Conservation (phyloP, 31 red algal species). For the Odonthalia washingtoniensis region DNA sequence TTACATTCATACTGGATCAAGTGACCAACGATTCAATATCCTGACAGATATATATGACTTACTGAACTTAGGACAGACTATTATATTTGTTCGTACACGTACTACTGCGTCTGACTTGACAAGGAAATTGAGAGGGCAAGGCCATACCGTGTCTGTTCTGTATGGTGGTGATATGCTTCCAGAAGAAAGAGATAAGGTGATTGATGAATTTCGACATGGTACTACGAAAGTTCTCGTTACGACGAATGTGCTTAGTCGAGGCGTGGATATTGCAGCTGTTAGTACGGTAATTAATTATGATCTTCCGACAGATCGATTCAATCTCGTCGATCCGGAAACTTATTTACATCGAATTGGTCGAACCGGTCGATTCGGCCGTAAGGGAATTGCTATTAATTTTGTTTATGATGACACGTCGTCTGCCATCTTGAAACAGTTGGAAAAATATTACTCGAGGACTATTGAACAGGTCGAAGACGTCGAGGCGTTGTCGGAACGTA, state of each 20-base stretch:
- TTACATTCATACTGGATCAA: slow-evolving; percentile 73
- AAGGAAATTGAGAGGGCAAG: slow-evolving; percentile 61
- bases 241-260: slow-evolving; percentile 92
- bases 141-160: slow-evolving; percentile 92
- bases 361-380: slow-evolving; percentile 94
- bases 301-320: slow-evolving; percentile 75
- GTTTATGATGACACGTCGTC: slow-evolving; percentile 76
- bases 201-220: slow-evolving; percentile 93
- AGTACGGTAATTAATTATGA: slow-evolving; percentile 98
- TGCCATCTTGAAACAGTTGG: slow-evolving; percentile 77
- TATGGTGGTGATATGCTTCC: slow-evolving; percentile 94
- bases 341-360: slow-evolving; percentile 96
- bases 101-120: slow-evolving; percentile 68
- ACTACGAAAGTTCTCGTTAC: slow-evolving; percentile 88
- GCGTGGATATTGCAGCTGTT: slow-evolving; percentile 86
- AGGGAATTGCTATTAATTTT: slow-evolving; percentile 97
- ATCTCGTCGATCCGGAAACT: slow-evolving; percentile 81
- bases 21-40: slow-evolving; percentile 77
- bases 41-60: slow-evolving; percentile 89
- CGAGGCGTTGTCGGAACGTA: slow-evolving; percentile 81
- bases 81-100: slow-evolving; percentile 92
- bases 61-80: slow-evolving; percentile 84
- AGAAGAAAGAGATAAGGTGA: slow-evolving; percentile 89
- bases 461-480: slow-evolving; percentile 81
- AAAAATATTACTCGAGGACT: slow-evolving; percentile 74